Evolutionary conservation across 192 early-diverging fungal genomes (phyloP), one percentile per base, ranked within the genome.

Genomic region (Rhizophlyctis rosea): DNA sequence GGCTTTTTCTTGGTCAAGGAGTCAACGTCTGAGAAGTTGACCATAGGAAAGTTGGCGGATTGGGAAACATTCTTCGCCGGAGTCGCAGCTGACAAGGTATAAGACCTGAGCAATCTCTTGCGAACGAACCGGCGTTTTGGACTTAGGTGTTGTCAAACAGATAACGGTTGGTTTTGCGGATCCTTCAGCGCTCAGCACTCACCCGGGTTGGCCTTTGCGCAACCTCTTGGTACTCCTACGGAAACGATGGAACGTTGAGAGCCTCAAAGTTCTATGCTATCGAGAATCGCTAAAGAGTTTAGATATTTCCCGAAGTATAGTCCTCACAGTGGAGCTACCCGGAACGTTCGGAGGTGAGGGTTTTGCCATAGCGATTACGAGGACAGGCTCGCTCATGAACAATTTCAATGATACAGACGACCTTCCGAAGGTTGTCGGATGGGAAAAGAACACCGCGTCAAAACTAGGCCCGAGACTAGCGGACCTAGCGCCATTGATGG

Each of bases 191-290:
- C 77, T 89, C n/a, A 59, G 81, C 28, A 63, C 61, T 0, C 73
- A 88, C 29, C 93, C 93, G 21, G 94, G 94, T 11, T 98, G 96
- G 96, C 92, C 95, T 3, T 68, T 96, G 55, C 87, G 96, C 50
- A 96, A 97, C 64, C 71, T 93, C 36, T 76, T 97, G n/a, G 70
- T 88, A 0, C 50, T 86, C 2, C 50, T 86, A n/a, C 72, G 85
- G 39, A 55, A 76, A 28, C 72, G 68, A n/a, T 88, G 74, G 71
- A 69, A 74, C n/a, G 24, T 84, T 11, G 54, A 50, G 0, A 67
- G 62, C 5, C 60, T 88, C 35, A 80, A 75, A 29, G 72, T 93
- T 2, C 50, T 93, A 11, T 90, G 88, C 53, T 80, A 81, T 57
- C 78, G 89, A 47, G 88, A 88, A 64, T 67, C 65, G 7, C 74